Evolutionary conservation across 306 rosid species (phyloP).

Genomic region (Benincasa hispida): DNA sequence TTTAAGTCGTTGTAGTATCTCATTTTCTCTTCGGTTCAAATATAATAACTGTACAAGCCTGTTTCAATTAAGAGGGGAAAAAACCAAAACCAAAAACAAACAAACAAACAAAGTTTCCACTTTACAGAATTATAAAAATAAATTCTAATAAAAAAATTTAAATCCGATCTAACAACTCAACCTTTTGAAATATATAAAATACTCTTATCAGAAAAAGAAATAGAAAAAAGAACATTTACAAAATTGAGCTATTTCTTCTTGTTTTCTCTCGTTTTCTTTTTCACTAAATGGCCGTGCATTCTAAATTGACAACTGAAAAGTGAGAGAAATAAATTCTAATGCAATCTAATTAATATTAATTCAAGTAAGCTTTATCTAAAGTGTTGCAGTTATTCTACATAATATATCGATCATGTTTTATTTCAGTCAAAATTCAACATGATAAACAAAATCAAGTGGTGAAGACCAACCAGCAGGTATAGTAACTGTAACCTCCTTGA

Average conservation of each 20-base stretch:
- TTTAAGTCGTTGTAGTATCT: background rate
- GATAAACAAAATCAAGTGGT: background rate
- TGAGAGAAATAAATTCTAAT: background rate
- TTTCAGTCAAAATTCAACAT: background rate
- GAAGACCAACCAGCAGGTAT: slow-evolving; percentile 82
- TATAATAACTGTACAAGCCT: background rate
- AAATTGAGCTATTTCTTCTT: background rate
- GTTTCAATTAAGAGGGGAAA: background rate
- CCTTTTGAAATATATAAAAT: background rate
- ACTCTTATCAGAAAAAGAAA: no score
- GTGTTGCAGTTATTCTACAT: background rate
- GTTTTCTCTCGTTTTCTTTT: background rate
- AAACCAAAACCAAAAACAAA: no score
- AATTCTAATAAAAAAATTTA: background rate
- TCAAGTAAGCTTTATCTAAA: background rate
- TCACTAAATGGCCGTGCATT: background rate
- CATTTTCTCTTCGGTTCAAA: background rate
- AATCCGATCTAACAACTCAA: background rate
- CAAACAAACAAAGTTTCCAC: background rate
- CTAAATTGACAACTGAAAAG: background rate
- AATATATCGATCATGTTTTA: background rate
- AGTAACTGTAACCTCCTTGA: slow-evolving; percentile 64
- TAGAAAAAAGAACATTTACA: background rate
- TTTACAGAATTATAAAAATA: background rate
- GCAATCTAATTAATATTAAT: background rate